phyloP scores from a whole-genome alignment of 2,329 filamentous ascomycete species.

The Nemania abortiva region DNA sequence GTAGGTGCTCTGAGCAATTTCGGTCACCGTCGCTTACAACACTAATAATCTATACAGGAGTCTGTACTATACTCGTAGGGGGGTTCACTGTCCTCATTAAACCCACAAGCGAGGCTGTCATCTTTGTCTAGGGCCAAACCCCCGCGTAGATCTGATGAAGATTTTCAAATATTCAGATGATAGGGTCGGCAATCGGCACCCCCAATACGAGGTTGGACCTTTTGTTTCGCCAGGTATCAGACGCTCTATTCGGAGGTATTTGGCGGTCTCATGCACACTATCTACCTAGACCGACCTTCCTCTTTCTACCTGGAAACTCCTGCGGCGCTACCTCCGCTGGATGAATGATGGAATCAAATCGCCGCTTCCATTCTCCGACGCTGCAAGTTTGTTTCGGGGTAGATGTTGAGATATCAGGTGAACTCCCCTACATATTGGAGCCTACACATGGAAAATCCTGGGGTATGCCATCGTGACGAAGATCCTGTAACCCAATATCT shows the following conservation, averaged over 20 bases:
- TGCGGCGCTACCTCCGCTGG: neutral
- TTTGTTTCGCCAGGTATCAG: conserved; percentile 24
- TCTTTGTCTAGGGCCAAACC: conserved; percentile 16
- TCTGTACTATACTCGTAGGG: neutral
- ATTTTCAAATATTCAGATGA: conserved; percentile 29
- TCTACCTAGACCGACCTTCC: conserved; percentile 20
- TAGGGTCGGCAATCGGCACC: conserved; percentile 20
- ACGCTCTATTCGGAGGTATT: neutral
- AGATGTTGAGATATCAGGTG: neutral
- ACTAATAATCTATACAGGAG: neutral
- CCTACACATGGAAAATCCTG: neutral
- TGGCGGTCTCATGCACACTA: conserved; percentile 17
- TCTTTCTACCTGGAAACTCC: conserved; percentile 22
- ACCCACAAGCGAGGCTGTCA: conserved; percentile 12
- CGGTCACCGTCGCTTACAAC: conserved; percentile 10
- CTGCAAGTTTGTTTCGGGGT: conserved; percentile 11
- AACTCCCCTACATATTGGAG: neutral
- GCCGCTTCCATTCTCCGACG: conserved; percentile 1
- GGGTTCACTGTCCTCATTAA: neutral
- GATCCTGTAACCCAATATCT: neutral
- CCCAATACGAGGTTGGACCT: conserved; percentile 13
- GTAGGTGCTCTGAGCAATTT: conserved; percentile 8
- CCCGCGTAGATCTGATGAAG: conserved; percentile 25
- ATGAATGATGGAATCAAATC: conserved; percentile 7
- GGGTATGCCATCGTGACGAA: neutral